Conservation (phyloP, 305 asterid genomes). For the Fraxinus greggii region DNA sequence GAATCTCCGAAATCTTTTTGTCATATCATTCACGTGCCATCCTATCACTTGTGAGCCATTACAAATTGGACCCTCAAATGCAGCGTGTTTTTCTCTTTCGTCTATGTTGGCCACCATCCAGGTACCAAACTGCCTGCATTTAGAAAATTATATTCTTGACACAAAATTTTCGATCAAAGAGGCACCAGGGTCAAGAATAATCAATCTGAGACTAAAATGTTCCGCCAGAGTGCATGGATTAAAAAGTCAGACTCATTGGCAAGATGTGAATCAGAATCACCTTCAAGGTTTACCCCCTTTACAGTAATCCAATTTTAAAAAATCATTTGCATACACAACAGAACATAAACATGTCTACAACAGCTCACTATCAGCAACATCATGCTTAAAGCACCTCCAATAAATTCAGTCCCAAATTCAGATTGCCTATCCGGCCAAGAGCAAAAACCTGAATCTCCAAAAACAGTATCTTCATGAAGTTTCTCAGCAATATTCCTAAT, state of each 20-base stretch:
- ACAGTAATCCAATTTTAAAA: neutral
- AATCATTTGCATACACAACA: neutral
- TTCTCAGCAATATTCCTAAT: neutral
- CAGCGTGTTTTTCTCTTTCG: conserved; percentile 31
- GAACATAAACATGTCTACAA: neutral
- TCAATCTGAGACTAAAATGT: conserved; percentile 9
- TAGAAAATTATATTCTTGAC: conserved; percentile 7
- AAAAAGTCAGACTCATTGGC: neutral
- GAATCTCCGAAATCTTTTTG: conserved; percentile 44
- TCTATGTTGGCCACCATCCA: conserved; percentile 62
- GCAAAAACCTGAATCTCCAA: neutral
- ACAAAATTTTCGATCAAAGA: neutral
- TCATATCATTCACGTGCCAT: conserved; percentile 53
- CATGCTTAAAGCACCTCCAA: neutral
- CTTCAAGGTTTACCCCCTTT: neutral
- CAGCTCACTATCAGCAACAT: neutral
- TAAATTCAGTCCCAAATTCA: neutral
- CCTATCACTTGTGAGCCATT: conserved; percentile 65
- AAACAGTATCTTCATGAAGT: neutral
- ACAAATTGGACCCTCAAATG: conserved; percentile 75
- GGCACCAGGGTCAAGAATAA: conserved; percentile 8
- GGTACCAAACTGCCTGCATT: conserved; percentile 68
- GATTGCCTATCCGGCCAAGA: neutral
- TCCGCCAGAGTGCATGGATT: neutral
- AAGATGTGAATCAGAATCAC: neutral